phyloP scores from a whole-genome alignment of 2,329 filamentous ascomycete genomes.

The Fusarium duplospermum region DNA sequence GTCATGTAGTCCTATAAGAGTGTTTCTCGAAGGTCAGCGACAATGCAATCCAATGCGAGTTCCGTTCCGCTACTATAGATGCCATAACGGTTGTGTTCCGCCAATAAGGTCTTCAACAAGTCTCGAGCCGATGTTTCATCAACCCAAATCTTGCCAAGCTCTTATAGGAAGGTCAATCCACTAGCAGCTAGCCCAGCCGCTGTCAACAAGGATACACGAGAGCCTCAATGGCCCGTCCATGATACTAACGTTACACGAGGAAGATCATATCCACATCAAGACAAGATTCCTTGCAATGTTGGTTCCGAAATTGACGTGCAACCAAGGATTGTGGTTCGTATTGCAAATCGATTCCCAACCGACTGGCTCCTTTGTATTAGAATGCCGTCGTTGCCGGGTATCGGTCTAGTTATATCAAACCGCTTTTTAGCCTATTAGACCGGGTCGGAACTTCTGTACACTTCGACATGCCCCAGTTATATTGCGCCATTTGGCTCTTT shows the following conservation, averaged over 20 bases:
- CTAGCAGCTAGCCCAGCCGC: not conserved
- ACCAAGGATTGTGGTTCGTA: not conserved
- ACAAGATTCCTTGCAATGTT: not conserved
- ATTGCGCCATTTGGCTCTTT: not conserved
- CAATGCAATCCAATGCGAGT: too few relatives aligned
- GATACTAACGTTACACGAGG: not conserved
- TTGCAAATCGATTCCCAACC: not conserved
- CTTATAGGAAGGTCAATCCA: not conserved
- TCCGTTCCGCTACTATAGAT: too few relatives aligned
- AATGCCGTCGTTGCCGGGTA: not conserved
- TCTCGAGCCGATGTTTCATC: too few relatives aligned
- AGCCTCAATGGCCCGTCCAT: not conserved
- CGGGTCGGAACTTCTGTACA: not conserved
- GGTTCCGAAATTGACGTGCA: not conserved
- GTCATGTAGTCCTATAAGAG: too few relatives aligned
- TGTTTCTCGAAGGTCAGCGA: too few relatives aligned
- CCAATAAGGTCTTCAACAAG: too few relatives aligned
- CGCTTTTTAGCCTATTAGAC: not conserved
- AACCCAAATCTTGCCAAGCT: not conserved
- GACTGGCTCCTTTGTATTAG: not conserved
- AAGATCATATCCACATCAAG: not conserved
- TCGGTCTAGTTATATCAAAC: not conserved
- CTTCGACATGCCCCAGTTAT: not conserved
- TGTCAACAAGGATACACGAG: not conserved
- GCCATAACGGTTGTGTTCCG: too few relatives aligned